Conservation (phyloP, 2,329 filamentous ascomycete species). For the Emergomyces orientalis region DNA sequence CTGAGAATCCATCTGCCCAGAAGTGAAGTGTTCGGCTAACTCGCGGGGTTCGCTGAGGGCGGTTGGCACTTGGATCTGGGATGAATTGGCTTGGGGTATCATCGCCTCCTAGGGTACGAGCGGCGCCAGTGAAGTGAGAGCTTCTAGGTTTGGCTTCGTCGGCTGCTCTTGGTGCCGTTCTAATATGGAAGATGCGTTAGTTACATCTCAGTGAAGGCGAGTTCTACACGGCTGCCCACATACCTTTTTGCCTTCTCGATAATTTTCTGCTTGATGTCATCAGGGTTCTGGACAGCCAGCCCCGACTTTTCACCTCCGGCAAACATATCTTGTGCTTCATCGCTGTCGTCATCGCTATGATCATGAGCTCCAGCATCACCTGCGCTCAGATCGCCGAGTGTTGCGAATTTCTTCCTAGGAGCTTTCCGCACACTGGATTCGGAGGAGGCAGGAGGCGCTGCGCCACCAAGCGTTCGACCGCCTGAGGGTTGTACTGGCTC, state of each 20-base stretch:
- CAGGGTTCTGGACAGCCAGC: slow-evolving; percentile 57
- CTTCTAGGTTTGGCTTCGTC: slow-evolving; percentile 38
- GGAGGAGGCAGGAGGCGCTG: slow-evolving; percentile 23
- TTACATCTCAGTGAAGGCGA: slow-evolving; percentile 13
- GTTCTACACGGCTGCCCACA: slow-evolving; percentile 13
- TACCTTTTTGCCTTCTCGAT: slow-evolving; percentile 37
- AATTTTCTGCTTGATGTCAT: slow-evolving; percentile 45
- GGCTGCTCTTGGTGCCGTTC: slow-evolving; percentile 15
- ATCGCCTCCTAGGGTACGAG: slow-evolving; percentile 57
- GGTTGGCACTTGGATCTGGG: slow-evolving; percentile 40
- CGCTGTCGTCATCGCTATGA: slow-evolving; percentile 42
- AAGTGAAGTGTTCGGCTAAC: slow-evolving; percentile 53
- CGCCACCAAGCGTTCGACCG: slow-evolving; percentile 29
- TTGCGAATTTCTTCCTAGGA: slow-evolving; percentile 40
- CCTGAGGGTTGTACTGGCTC: slow-evolving; percentile 16
- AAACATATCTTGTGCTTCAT: slow-evolving; percentile 49
- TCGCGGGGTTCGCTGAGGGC: slow-evolving; percentile 37
- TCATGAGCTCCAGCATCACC: slow-evolving; percentile 31
- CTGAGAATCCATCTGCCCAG: slow-evolving; percentile 57
- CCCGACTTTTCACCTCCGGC: slow-evolving; percentile 59
- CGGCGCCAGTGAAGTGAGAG: slow-evolving; percentile 49
- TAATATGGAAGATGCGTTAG: slow-evolving; percentile 12
- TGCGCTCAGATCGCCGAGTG: slow-evolving; percentile 36
- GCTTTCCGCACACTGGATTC: slow-evolving; percentile 24
- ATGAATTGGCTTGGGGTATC: slow-evolving; percentile 51